Percentiles rank a stretch among this genome's conserved stretches.
Conservation (phyloP, 345 rosid species). For the Zanthoxylum bungeanum region DNA sequence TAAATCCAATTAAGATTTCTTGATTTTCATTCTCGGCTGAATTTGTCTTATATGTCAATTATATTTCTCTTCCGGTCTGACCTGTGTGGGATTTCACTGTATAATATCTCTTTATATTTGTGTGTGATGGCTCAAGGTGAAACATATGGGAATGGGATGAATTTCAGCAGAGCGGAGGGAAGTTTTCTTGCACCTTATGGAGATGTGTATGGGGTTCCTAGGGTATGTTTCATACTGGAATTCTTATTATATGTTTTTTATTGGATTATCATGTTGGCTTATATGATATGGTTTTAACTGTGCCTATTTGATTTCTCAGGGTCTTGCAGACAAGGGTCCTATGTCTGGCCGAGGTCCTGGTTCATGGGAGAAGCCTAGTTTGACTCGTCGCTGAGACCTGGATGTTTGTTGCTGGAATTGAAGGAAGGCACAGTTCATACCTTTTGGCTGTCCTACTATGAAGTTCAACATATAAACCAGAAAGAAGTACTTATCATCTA, state of each 20-base stretch:
- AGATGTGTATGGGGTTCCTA: constrained; percentile 52
- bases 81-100: neutral
- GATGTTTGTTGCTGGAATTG: constrained; percentile 18
- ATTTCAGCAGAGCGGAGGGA: constrained; percentile 48
- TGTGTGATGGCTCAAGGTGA: constrained; percentile 47
- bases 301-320: constrained; percentile 40
- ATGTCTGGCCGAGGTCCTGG: constrained; percentile 63
- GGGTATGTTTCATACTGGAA: constrained; percentile 41
- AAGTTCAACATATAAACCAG: constrained; percentile 13
- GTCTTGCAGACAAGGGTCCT: constrained; percentile 59
- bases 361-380: constrained; percentile 71
- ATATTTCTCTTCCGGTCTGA: neutral
- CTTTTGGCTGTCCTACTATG: constrained; percentile 15
- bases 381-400: constrained; percentile 54
- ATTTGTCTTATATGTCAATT: neutral
- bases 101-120: constrained; percentile 17
- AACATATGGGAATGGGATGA: constrained; percentile 75
- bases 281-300: constrained; percentile 9
- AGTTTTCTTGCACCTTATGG: constrained; percentile 60
- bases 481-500: constrained; percentile 34
- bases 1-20: neutral
- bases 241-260: neutral
- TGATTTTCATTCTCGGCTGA: neutral
- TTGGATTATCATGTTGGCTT: neutral
- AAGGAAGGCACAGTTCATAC: constrained; percentile 21